phyloP scores from a whole-genome alignment of 306 rosid species.

The Corylus avellana region DNA sequence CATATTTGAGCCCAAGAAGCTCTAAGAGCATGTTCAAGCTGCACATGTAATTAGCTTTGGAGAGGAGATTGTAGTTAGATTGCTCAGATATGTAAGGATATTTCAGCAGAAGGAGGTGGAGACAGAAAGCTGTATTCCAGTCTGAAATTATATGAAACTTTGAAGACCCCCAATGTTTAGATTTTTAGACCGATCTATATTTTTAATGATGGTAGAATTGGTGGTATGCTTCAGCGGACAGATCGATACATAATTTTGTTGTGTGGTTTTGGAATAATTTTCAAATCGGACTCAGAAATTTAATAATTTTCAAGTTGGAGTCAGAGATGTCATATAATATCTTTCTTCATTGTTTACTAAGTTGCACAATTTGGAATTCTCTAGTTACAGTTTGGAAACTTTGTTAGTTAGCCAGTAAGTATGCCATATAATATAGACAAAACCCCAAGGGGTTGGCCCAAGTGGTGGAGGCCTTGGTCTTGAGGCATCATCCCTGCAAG shows the following conservation, averaged over 20 bases:
- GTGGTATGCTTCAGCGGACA: neutral
- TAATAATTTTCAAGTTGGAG: neutral
- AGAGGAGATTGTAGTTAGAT: neutral
- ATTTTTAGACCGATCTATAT: neutral
- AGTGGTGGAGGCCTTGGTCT: too few species aligned
- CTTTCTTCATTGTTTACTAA: neutral
- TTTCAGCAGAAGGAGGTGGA: neutral
- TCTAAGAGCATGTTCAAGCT: neutral
- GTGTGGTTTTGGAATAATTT: neutral
- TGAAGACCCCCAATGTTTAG: neutral
- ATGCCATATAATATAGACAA: neutral
- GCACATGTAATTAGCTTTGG: neutral
- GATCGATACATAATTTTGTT: neutral
- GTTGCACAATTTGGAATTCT: neutral
- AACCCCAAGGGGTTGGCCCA: too few species aligned
- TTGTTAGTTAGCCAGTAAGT: neutral
- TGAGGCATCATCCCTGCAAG: too few species aligned
- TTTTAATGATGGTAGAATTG: neutral
- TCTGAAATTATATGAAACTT: neutral
- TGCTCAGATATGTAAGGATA: neutral
- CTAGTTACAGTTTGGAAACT: neutral
- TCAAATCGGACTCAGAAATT: neutral
- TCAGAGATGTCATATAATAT: neutral
- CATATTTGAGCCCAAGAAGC: neutral
- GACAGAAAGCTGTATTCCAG: neutral